Base-by-base conservation (phyloP, 345 rosid genomes). In the Eucalyptus fibrosa region DNA sequence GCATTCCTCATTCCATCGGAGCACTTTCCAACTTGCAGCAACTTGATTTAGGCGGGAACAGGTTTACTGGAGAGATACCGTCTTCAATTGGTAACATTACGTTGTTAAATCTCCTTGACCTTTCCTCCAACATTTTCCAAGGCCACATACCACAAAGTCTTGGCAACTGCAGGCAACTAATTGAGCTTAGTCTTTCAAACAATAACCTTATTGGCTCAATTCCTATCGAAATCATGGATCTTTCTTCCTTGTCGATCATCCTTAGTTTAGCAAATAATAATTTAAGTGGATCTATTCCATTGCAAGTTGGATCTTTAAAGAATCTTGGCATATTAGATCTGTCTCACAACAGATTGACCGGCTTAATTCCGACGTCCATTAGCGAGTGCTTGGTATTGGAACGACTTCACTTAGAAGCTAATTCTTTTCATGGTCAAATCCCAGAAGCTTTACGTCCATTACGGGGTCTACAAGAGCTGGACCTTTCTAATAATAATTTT, bases 21-120 rank as follows among this genome's bases (percentile, higher is more conserved):
- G 77, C 21, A n/a, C 77, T 65, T 7, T 16, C 4, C 17, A n/a
- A 2, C 2, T n/a, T 65, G 77, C 37, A 65, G 0, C 0, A 0
- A n/a, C 21, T 65, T 7, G 0, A 0, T n/a, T n/a, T 65, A 9
- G 0, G 0, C 0, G 6, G 40, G 0, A 65, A 65, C 77, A 65
- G 0, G 77, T 65, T 65, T 0, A n/a, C 21, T 2, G 40, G 40
- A 15, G 37, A n/a, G 40, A 65, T 65, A 65, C 37, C 40, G 1
- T 65, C 11, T 65, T n/a, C 77, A 0, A 65, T 65, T 65, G 40
- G 77, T 65, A 65, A 65, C 6, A n/a, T 65, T 9, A 65, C 77
- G 1, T 0, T 1, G 3, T 65, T 65, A n/a, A 1, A 4, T 65
- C 0, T 1, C 9, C 40, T 65, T 15, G 0, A 7, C 77, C 77